Conservation (phyloP, 371 early-diverging fungal species). For the Rhizomucor miehei region DNA sequence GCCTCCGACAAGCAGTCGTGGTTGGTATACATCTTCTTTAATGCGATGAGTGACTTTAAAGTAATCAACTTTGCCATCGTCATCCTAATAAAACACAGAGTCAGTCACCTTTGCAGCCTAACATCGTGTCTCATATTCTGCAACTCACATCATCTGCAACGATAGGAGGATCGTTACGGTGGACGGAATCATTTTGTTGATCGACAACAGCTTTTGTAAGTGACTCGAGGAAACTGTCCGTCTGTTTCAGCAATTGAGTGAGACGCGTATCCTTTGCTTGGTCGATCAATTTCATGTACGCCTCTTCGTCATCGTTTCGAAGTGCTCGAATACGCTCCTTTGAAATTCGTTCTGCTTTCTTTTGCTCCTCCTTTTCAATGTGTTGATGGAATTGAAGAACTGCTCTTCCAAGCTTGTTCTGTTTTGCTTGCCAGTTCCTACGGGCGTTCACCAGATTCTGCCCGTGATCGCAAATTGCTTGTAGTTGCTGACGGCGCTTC, state of each 20-base stretch:
- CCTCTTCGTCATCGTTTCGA: slow-evolving; percentile 93
- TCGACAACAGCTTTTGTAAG: slow-evolving; percentile 69
- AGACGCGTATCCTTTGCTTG: slow-evolving; percentile 94
- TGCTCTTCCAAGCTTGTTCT: slow-evolving; percentile 69
- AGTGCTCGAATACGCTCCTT: slow-evolving; percentile 94
- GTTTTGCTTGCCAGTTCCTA: slow-evolving; percentile 55
- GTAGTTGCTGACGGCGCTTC: slow-evolving; percentile 77
- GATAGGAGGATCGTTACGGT: slow-evolving; percentile 6
- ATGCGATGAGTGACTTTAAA: slow-evolving; percentile 87
- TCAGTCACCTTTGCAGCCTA: slow-evolving; percentile 20
- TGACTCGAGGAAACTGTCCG: slow-evolving; percentile 78
- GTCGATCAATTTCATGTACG: slow-evolving; percentile 91
- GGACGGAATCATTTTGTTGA: slow-evolving; percentile 67
- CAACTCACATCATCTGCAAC: slow-evolving; percentile 25
- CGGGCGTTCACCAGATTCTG: slow-evolving; percentile 72
- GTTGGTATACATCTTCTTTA: slow-evolving; percentile 80
- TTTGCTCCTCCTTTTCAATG: slow-evolving; percentile 89
- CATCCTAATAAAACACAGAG: background rate
- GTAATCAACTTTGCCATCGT: slow-evolving; percentile 70
- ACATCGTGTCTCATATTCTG: no score
- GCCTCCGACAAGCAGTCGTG: slow-evolving; percentile 86
- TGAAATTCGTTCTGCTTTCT: slow-evolving; percentile 73
- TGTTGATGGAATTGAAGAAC: slow-evolving; percentile 80
- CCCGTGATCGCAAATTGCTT: slow-evolving; percentile 76
- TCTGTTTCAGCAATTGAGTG: slow-evolving; percentile 88